A percentile compares a stretch with the other conserved stretches of the same genome.
Conservation (phyloP, 2,329 filamentous ascomycete genomes). For the Coniella lustricola region DNA sequence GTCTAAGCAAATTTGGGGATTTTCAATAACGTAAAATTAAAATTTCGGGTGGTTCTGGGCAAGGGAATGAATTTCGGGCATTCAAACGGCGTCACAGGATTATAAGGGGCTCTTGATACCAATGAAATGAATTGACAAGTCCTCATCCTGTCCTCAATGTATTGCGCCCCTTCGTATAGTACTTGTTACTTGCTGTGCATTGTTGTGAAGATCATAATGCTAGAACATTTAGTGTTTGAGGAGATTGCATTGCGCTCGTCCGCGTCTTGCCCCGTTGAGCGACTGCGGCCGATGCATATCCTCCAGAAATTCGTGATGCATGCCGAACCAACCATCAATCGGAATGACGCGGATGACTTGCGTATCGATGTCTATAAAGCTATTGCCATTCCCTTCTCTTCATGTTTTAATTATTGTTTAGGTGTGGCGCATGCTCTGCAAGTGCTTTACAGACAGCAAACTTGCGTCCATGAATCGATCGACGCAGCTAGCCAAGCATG, state of each 20-base stretch:
- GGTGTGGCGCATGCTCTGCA: conserved; percentile 53
- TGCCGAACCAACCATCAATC: no score
- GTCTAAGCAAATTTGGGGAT: conserved; percentile 63
- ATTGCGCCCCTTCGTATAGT: not conserved
- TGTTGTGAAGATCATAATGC: not conserved
- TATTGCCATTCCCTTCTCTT: not conserved
- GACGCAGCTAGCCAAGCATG: conserved; percentile 86
- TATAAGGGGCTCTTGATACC: conserved; percentile 14
- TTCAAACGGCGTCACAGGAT: conserved; percentile 15
- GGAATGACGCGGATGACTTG: no score
- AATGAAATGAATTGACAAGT: conserved; percentile 18
- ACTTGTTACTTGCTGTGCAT: not conserved
- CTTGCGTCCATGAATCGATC: conserved; percentile 90
- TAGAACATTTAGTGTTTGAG: no score
- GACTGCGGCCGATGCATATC: no score
- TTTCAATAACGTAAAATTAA: conserved; percentile 23
- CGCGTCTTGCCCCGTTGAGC: no score
- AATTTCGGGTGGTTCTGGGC: conserved; percentile 9
- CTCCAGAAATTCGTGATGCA: no score
- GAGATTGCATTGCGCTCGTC: no score
- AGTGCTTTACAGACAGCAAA: conserved; percentile 73
- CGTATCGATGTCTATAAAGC: not conserved
- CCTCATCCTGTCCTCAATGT: conserved; percentile 9
- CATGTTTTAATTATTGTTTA: not conserved
- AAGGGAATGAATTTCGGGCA: conserved; percentile 13